Evolutionary conservation across 495 filamentous ascomycete species (phyloP), one percentile per base, ranked within the genome.

Genomic region (Sordaria brevicollis): DNA sequence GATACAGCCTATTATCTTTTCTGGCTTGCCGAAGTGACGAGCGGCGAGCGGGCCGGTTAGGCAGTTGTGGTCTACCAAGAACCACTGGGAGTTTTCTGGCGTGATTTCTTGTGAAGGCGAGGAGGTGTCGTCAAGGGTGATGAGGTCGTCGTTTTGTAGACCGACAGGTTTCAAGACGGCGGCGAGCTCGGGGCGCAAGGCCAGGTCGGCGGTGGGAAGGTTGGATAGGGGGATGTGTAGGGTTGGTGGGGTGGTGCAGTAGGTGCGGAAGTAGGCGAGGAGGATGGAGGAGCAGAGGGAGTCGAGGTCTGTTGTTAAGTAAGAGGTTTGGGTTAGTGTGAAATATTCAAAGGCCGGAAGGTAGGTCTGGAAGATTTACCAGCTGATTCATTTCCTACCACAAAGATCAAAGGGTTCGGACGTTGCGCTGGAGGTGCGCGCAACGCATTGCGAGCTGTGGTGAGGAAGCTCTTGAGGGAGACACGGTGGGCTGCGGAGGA

Each of bases 61-160:
- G 4, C 84, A 87, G 75, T 98, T 98, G 86, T 97, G 96, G 80
- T 99, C 95, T 1, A 99, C 93, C 13, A 99, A 83, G 1, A 92
- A 78, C 86, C 87, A 89, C 37, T 77, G 79, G 21, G 85, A 85
- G 41, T 79, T 74, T 38, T 80, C 74, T 5, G 81, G 72, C 6
- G 66, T 68, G 10, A 83, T 25, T 65, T 57, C 7, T 65, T 35
- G 2, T n/a, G n/a, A n/a, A n/a, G n/a, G n/a, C n/a, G 71, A 66
- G 9, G 81, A 80, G 37, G 37, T 38, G 37, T 88, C 86, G 0
- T 77, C 80, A 13, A 88, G 77, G 13, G 86, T 87, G 65, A 89
- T 78, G 0, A 86, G 76, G 69, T 88, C 86, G 3, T 75, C 75
- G 34, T 73, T 67, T 4, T 70, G 70, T 41, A 87, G 78, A 10